These are phyloP conservation scores for Jamesozyma hellenica DNA, from an alignment of 805 yeast genomes.

Conservation along the genomic window DNA sequence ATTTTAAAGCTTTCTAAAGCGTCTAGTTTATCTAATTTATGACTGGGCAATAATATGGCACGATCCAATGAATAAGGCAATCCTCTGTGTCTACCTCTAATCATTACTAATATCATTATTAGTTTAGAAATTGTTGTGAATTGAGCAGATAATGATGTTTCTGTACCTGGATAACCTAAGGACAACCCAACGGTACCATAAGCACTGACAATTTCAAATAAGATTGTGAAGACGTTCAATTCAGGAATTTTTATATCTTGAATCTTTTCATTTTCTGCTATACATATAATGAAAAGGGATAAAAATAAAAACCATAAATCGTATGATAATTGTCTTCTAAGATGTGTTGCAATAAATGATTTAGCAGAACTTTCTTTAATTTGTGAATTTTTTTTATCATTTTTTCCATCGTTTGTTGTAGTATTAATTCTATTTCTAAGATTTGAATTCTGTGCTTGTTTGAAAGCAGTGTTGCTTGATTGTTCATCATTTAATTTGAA, in stretches of 20 bases:
- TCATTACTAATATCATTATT: constrained; percentile 77
- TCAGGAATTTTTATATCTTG: constrained; percentile 33
- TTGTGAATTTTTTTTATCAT: constrained; percentile 4
- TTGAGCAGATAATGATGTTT: constrained; percentile 64
- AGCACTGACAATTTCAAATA: constrained; percentile 88
- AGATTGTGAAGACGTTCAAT: constrained; percentile 57
- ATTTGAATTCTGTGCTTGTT: constrained; percentile 6
- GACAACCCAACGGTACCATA: constrained; percentile 95
- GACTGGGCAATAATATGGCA: constrained; percentile 78
- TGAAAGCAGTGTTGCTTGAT: neutral
- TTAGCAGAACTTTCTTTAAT: constrained; percentile 30
- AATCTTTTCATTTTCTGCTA: constrained; percentile 69
- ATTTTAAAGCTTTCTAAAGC: constrained; percentile 35
- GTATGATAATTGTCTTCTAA: constrained; percentile 81
- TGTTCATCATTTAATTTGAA: neutral
- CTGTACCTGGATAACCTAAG: constrained; percentile 61
- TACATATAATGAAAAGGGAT: constrained; percentile 76
- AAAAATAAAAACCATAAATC: constrained; percentile 91
- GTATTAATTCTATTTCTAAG: neutral
- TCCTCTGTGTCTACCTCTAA: constrained; percentile 95
- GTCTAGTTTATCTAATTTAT: constrained; percentile 51
- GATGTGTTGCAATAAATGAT: constrained; percentile 72
- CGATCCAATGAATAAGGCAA: constrained; percentile 87
- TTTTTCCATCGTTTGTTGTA: too few species aligned
- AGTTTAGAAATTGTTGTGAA: constrained; percentile 68